Conservation (phyloP, 345 rosid genomes). For the Turritis glabra region DNA sequence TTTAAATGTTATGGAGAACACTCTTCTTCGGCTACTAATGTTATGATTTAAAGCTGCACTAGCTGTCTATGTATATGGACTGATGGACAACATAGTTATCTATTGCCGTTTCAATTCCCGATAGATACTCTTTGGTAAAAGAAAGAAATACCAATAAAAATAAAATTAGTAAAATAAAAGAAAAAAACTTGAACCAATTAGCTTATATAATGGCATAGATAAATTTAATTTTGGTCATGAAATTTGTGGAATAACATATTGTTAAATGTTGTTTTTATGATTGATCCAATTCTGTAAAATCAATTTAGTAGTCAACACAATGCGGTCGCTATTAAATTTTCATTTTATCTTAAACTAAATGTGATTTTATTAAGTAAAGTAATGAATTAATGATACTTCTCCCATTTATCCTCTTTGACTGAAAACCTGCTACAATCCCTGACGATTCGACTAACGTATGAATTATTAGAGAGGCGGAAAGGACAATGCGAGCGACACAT, state of each 20-base stretch:
- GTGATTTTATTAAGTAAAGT: background rate
- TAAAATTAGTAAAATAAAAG: too few species aligned
- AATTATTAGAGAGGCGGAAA: background rate
- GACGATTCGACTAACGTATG: background rate
- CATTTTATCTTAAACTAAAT: background rate
- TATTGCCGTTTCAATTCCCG: background rate
- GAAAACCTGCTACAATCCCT: background rate
- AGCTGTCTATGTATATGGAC: background rate
- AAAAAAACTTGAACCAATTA: too few species aligned
- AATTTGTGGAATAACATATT: too few species aligned
- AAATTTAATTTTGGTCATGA: too few species aligned
- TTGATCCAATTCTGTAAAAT: too few species aligned
- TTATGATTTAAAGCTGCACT: background rate
- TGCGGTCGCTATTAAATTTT: too few species aligned
- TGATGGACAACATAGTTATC: background rate
- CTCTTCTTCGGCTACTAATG: slow-evolving; percentile 8
- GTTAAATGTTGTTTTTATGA: too few species aligned
- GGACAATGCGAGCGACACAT: background rate
- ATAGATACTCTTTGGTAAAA: too few species aligned
- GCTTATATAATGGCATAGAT: too few species aligned
- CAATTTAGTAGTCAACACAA: too few species aligned
- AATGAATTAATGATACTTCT: too few species aligned
- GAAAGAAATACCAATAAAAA: too few species aligned
- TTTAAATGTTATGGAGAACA: slow-evolving; percentile 12
- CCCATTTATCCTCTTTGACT: background rate